Percentiles rank a stretch among this genome's conserved stretches.
phyloP scores from a whole-genome alignment of 345 rosid genomes.

The Diplotaxis tenuifolia region DNA sequence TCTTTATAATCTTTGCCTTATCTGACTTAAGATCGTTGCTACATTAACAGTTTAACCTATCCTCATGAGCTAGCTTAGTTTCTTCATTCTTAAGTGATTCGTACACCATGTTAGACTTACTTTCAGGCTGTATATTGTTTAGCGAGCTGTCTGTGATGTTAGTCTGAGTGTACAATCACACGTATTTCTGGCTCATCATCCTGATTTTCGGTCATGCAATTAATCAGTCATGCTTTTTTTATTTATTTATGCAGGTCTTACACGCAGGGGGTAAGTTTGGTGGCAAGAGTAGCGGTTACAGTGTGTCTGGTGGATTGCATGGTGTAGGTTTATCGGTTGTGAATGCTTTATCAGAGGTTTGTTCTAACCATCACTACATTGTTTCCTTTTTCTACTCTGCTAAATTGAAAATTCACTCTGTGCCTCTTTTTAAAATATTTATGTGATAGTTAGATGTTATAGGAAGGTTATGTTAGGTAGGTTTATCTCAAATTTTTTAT shows the following conservation, averaged over 20 bases:
- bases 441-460: background rate
- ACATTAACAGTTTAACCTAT: background rate
- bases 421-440: background rate
- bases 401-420: background rate
- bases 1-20: constrained; percentile 3
- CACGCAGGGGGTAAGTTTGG: constrained; percentile 99
- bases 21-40: background rate
- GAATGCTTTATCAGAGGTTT: constrained; percentile 94
- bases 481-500: constrained; percentile 1
- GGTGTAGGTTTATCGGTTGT: constrained; percentile 99
- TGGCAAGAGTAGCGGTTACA: constrained; percentile 93
- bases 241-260: constrained; percentile 65
- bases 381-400: background rate
- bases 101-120: too few species aligned
- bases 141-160: background rate
- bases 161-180: background rate
- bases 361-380: constrained; percentile 12
- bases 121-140: too few species aligned
- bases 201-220: background rate
- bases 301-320: constrained; percentile 92
- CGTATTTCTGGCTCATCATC: background rate
- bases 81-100: too few species aligned
- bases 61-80: background rate
- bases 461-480: constrained; percentile 2
- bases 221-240: background rate